Conservation (phyloP, 176 grass and related monocot genomes). For the Dactylis glomerata region DNA sequence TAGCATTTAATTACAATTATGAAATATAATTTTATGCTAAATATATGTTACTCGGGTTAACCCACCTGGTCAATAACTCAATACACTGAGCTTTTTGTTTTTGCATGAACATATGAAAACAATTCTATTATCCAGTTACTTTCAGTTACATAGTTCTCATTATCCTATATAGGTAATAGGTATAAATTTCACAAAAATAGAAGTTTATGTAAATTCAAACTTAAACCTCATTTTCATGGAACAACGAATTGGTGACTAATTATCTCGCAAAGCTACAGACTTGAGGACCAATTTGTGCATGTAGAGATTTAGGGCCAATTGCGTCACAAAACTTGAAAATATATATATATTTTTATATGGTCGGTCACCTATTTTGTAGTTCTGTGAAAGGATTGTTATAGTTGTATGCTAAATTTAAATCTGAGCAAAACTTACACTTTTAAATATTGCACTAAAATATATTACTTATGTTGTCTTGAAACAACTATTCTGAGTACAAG, state of each 20-base stretch:
- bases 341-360: too few relatives aligned
- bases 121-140: not conserved
- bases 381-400: not conserved
- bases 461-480: slow-evolving; percentile 15
- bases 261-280: not conserved
- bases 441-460: slow-evolving; percentile 21
- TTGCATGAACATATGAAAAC: too few relatives aligned
- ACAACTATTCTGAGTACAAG: slow-evolving; percentile 94
- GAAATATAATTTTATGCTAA: not conserved
- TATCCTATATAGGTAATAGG: too few relatives aligned
- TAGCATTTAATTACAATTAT: not conserved
- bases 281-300: not conserved
- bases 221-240: not conserved
- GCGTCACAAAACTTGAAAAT: not conserved
- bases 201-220: not conserved
- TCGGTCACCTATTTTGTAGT: not conserved
- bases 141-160: slow-evolving; percentile 12
- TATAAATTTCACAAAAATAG: not conserved
- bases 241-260: not conserved
- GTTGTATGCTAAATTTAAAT: not conserved
- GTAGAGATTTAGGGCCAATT: not conserved
- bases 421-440: not conserved
- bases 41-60: not conserved
- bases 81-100: too few relatives aligned
- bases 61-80: not conserved